Base-by-base conservation (phyloP, 176 grass and related monocot genomes). In the Tillandsia leiboldiana region DNA sequence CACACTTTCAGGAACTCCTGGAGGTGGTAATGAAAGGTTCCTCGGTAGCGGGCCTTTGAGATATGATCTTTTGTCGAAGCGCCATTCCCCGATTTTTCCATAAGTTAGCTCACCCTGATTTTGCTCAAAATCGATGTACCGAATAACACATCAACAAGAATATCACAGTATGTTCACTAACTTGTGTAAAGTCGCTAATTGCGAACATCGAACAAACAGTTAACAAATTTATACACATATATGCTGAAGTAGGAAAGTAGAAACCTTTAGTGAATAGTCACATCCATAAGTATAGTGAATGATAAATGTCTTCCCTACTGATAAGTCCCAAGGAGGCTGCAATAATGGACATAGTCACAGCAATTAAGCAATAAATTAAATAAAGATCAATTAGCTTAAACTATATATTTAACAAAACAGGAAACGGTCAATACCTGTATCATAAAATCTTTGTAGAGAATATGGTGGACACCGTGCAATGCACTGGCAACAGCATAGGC, bases 1-100 rank as follows among this genome's bases (percentile, higher is more conserved):
- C 90, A 94, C 95, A 86, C 95, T 99, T 93, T 99, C 95, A 66
- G 90, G 95, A 66, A 99, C 95, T 75, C 95, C 80, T 66, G 82
- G 87, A 84, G 95, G 95, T 8, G 95, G 90, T 27, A 90, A 78
- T n/a, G 87, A 65, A 70, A 99, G 84, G 83, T 99, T 99, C 78
- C 84, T 99, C 65, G 95, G 90, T 68, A 82, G 90, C 24, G 87
- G 82, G 73, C 77, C 84, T 56, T 53, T 83, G 65, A 99, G 80
- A 79, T 90, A 94, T 20, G 90, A 80, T 94, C 95, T 90, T 83
- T 96, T 90, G 79, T 96, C 91, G 87, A 96, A 96, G 50, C 84
- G 87, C 87, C 91, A 96, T 69, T 96, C 91, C 11, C 91, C 91
- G 47, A 83, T 81, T 87, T 90, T 96, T 52, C 91, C 87, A 87